phyloP scores from a whole-genome alignment of 2,329 filamentous ascomycete genomes.

The Neonectria magnoliae region DNA sequence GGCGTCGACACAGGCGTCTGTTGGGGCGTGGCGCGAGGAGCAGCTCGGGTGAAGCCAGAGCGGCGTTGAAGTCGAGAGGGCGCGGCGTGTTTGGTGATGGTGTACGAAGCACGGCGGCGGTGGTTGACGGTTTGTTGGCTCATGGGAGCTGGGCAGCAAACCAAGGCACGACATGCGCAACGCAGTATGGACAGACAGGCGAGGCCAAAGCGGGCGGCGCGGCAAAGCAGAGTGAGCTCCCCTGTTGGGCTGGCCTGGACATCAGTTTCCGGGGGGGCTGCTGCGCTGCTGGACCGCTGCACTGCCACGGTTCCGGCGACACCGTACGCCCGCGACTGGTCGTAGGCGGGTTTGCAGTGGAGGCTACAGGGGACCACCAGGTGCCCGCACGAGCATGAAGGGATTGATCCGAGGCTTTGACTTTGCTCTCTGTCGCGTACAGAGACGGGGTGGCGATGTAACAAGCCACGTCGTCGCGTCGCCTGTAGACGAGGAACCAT shows the following conservation, averaged over 20 bases:
- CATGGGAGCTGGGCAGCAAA: constrained; percentile 1
- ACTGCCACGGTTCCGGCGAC: constrained; percentile 24
- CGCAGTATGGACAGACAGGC: too few relatives aligned
- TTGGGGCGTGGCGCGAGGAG: constrained; percentile 3
- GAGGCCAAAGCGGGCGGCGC: constrained; percentile 13
- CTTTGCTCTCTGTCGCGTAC: not conserved
- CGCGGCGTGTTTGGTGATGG: not conserved
- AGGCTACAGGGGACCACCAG: constrained; percentile 5
- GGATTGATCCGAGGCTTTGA: not conserved
- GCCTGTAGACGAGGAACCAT: not conserved
- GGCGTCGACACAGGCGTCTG: constrained; percentile 3
- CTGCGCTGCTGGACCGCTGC: constrained; percentile 20
- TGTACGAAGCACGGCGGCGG: not conserved
- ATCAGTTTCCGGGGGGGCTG: constrained; percentile 1
- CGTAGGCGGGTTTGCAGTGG: constrained; percentile 4
- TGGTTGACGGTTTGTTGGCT: constrained; percentile 2
- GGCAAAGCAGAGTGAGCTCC: not conserved
- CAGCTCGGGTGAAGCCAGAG: constrained; percentile 4
- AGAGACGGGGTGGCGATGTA: not conserved
- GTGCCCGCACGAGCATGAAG: not conserved
- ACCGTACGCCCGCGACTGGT: constrained; percentile 10
- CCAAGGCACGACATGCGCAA: constrained; percentile 19
- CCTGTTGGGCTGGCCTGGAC: constrained; percentile 17
- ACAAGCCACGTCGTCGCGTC: not conserved
- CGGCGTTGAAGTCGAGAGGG: not conserved